Evolutionary conservation across 768 basidiomycete genomes (phyloP).

Genomic region (Suillus weaverae): DNA sequence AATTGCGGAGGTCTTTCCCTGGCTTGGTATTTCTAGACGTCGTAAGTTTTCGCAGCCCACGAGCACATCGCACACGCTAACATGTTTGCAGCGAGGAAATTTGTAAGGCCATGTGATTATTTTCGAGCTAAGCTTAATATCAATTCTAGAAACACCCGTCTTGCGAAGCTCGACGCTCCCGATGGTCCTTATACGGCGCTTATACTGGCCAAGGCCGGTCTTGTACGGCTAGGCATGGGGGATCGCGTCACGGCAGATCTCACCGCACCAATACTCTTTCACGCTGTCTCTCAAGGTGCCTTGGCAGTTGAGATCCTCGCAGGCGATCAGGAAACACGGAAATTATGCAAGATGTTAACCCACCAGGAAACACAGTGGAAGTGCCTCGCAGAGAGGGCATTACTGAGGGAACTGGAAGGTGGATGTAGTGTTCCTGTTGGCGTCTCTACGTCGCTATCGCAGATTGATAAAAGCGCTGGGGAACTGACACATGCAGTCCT

Average conservation of each 20-base stretch:
- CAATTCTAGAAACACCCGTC: constrained; percentile 73
- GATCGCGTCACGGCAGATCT: constrained; percentile 77
- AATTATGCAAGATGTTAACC: constrained; percentile 65
- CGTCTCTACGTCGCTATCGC: constrained; percentile 53
- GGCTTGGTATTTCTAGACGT: constrained; percentile 81
- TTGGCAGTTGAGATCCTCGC: constrained; percentile 82
- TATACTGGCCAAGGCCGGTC: constrained; percentile 91
- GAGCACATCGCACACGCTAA: neutral
- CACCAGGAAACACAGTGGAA: constrained; percentile 78
- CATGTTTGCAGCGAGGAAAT: constrained; percentile 68
- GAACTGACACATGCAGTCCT: constrained; percentile 34
- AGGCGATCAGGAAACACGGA: constrained; percentile 58
- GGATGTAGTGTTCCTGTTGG: constrained; percentile 98
- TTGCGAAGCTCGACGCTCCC: constrained; percentile 86
- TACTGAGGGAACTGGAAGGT: constrained; percentile 88
- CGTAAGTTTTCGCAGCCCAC: constrained; percentile 49
- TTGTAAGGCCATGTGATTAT: constrained; percentile 51
- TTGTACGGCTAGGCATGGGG: constrained; percentile 75
- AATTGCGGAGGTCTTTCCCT: constrained; percentile 78
- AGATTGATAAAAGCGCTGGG: constrained; percentile 32
- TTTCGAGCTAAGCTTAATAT: constrained; percentile 10
- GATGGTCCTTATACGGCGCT: constrained; percentile 81
- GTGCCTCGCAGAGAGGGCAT: constrained; percentile 83
- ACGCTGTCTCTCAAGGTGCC: constrained; percentile 95
- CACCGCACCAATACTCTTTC: constrained; percentile 69